Base-by-base conservation (phyloP, 2,329 filamentous ascomycete species). In the Exophiala spinifera region DNA sequence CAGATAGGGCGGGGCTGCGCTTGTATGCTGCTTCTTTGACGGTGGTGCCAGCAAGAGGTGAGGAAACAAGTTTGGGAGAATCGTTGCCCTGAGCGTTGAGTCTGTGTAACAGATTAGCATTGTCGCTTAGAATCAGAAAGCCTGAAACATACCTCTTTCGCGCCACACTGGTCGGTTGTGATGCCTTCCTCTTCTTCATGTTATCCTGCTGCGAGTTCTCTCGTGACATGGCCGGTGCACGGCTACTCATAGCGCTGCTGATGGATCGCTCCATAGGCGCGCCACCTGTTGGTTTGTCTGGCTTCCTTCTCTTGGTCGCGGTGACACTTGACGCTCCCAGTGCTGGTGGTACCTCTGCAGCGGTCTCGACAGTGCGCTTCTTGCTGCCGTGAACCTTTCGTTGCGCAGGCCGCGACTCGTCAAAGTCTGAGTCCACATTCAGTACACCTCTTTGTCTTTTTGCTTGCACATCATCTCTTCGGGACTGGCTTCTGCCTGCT, bases 401-500 rank as follows among this genome's bases (percentile, higher is more conserved):
- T 50, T 37, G 56, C 49, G 65, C 70, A 34, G 74, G 69, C 51
- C 73, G 74, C 7, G 65, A 61, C 47, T 95, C 90, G 61, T 95
- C 90, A 60, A 86, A 84, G 64, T 96, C 90, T 0, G 87, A 89
- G 59, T 95, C 90, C 31, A 81, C 79, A 56, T 87, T 84, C 42
- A 87, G 83, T 82, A 82, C 59, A 14, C 46, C 47, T 46, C 58
- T 46, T 33, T 57, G 51, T 23, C 54, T 55, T 45, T 51, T 59
- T 37, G 87, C 87, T 59, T 86, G 80, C 57, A 91, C 78, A 19
- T 89, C 88, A 70, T 95, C 90, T 67, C 92, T 90, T 61, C 89
- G 81, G 31, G 87, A 86, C 66, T 95, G 91, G 69, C 89, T 94
- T 63, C 91, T 84, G 53, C 88, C 86, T 11, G 89, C 88, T 17